These are phyloP conservation scores for Aspergillus heteromorphus DNA, from an alignment of 495 filamentous ascomycete species.

Conservation along the genomic window DNA sequence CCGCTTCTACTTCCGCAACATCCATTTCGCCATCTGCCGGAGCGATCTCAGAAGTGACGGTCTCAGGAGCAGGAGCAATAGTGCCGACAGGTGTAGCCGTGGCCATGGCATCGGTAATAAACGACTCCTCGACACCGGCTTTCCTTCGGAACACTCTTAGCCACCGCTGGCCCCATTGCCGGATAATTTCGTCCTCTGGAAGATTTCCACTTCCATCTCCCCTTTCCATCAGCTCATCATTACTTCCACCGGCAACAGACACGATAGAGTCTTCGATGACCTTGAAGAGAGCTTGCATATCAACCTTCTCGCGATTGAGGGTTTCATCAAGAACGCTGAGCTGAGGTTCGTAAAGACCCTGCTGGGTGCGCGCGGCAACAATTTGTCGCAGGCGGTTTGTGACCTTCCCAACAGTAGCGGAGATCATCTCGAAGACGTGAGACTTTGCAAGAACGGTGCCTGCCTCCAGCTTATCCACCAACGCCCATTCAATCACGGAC, in stretches of 20 bases:
- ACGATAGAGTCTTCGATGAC: slow-evolving; percentile 74
- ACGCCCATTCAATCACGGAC: slow-evolving; percentile 82
- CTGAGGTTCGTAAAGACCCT: slow-evolving; percentile 54
- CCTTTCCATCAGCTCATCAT: slow-evolving; percentile 64
- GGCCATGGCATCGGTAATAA: slow-evolving; percentile 38
- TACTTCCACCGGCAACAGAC: slow-evolving; percentile 64
- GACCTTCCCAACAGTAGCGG: slow-evolving; percentile 85
- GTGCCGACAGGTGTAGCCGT: slow-evolving; percentile 36
- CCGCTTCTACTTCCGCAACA: slow-evolving; percentile 26
- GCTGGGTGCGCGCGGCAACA: slow-evolving; percentile 52
- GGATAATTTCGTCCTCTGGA: slow-evolving; percentile 58
- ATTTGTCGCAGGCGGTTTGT: slow-evolving; percentile 85
- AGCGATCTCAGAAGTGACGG: slow-evolving; percentile 3
- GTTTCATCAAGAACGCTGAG: slow-evolving; percentile 59
- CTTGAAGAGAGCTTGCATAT: slow-evolving; percentile 73
- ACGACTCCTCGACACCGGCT: slow-evolving; percentile 75
- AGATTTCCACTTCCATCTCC: slow-evolving; percentile 36
- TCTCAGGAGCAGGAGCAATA: slow-evolving; percentile 18
- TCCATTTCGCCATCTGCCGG: slow-evolving; percentile 27
- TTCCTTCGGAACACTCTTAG: slow-evolving; percentile 76
- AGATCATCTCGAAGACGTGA: slow-evolving; percentile 84
- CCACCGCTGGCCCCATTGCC: slow-evolving; percentile 82
- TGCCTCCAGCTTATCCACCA: slow-evolving; percentile 56
- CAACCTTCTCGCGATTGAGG: slow-evolving; percentile 56
- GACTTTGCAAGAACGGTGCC: slow-evolving; percentile 65